Percentiles rank a stretch among this genome's conserved stretches.
These are phyloP conservation scores for Nematocida parisii DNA, from an alignment of 371 early-diverging fungal species.

Conservation along the genomic window DNA sequence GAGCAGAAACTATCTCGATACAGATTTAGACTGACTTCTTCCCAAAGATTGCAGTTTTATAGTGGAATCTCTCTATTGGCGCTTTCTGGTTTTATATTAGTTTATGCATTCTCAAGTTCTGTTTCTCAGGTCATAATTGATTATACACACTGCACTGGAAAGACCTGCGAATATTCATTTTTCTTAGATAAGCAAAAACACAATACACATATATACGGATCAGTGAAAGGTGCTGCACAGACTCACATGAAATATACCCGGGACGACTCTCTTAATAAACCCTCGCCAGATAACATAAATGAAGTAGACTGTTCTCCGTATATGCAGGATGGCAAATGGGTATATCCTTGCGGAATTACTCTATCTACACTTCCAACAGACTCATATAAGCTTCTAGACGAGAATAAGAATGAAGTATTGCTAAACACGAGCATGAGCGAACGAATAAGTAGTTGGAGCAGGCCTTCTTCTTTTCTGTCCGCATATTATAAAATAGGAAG, in stretches of 20 bases:
- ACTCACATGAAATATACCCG: conserved; percentile 31
- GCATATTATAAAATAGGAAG: conserved; percentile 40
- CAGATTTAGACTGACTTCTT: conserved; percentile 1
- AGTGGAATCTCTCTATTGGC: neutral
- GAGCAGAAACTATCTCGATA: conserved; percentile 48
- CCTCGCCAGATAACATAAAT: neutral
- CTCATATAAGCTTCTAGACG: neutral
- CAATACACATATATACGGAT: conserved; percentile 13
- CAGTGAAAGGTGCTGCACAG: conserved; percentile 41
- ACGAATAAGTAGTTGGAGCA: conserved; percentile 23
- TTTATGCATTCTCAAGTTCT: neutral
- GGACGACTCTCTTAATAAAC: neutral
- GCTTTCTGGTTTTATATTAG: neutral
- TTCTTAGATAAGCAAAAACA: neutral
- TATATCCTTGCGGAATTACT: conserved; percentile 43
- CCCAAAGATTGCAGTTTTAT: conserved; percentile 6
- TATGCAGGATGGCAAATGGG: conserved; percentile 26
- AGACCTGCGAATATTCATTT: conserved; percentile 29
- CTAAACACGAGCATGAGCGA: neutral
- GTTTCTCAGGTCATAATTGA: conserved; percentile 17
- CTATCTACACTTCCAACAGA: conserved; percentile 36
- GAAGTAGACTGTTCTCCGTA: conserved; percentile 13
- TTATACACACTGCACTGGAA: conserved; percentile 12
- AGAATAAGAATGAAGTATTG: conserved; percentile 1
- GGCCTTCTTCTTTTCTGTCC: conserved; percentile 29